phyloP scores from a whole-genome alignment of 768 basidiomycete species.

The Dioszegia crocea region DNA sequence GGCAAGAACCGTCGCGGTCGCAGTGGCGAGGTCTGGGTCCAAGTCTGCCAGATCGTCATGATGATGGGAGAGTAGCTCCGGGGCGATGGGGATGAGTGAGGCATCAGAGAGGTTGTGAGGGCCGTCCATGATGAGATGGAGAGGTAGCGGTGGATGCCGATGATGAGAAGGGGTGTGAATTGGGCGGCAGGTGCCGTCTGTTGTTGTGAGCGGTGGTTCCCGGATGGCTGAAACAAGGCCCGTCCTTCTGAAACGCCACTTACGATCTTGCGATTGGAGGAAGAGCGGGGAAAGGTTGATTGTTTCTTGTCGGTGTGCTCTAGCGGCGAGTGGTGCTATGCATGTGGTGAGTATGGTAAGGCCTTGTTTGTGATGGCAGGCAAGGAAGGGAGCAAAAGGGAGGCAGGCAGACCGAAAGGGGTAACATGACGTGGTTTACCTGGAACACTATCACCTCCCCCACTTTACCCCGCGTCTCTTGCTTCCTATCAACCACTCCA shows the following conservation, averaged over 20 bases:
- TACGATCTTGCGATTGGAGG: background rate
- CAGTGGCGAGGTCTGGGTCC: conserved; percentile 1
- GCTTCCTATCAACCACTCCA: background rate
- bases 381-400: too few relatives aligned
- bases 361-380: too few relatives aligned
- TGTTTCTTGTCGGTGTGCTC: too few relatives aligned
- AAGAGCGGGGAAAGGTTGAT: background rate
- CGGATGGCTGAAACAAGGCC: background rate
- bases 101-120: conserved; percentile 7
- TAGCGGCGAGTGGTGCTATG: background rate
- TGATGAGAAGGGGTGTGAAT: background rate
- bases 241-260: background rate
- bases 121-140: conserved; percentile 1
- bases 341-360: too few relatives aligned
- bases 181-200: conserved; percentile 3
- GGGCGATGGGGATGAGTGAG: conserved; percentile 5
- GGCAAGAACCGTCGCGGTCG: background rate
- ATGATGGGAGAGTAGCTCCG: background rate
- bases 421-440: background rate
- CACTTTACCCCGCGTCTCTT: background rate
- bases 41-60: background rate
- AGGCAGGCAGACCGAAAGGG: background rate
- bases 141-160: background rate
- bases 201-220: conserved; percentile 8
- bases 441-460: background rate